phyloP scores from a whole-genome alignment of 495 filamentous ascomycete genomes.

The Podospora pseudocomata region DNA sequence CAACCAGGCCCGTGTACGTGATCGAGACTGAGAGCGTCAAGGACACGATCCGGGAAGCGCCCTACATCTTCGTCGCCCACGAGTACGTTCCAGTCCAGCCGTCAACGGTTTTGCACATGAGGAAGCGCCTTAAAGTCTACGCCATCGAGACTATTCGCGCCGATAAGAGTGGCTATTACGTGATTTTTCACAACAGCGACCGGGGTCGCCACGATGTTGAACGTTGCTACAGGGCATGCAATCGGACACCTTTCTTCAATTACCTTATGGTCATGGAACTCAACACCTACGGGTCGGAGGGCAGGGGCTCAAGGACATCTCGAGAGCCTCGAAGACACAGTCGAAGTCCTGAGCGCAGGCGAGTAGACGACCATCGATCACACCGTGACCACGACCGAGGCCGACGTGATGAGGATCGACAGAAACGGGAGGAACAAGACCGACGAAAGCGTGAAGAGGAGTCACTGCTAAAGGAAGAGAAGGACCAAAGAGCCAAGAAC shows the following conservation, averaged over 20 bases:
- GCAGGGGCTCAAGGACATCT: slow-evolving; percentile 52
- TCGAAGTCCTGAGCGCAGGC: slow-evolving; percentile 33
- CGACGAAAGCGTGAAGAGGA: slow-evolving; percentile 58
- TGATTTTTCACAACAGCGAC: slow-evolving; percentile 74
- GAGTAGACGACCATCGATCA: slow-evolving; percentile 47
- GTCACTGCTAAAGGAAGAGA: slow-evolving; percentile 79
- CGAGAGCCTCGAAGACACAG: slow-evolving; percentile 26
- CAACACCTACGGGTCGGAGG: slow-evolving; percentile 63
- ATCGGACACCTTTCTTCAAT: slow-evolving; percentile 78
- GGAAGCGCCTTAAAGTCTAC: slow-evolving; percentile 77
- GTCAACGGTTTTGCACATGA: slow-evolving; percentile 78
- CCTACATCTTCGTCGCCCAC: slow-evolving; percentile 89
- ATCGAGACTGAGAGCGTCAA: slow-evolving; percentile 52
- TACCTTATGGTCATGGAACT: slow-evolving; percentile 92
- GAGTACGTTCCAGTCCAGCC: slow-evolving; percentile 83
- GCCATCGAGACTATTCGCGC: slow-evolving; percentile 71
- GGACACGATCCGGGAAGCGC: slow-evolving; percentile 67
- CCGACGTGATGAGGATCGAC: slow-evolving; percentile 57
- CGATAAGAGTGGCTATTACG: slow-evolving; percentile 84
- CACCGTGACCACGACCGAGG: slow-evolving; percentile 42
- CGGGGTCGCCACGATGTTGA: slow-evolving; percentile 75
- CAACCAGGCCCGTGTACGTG: slow-evolving; percentile 11
- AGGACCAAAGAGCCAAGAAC: slow-evolving; percentile 72
- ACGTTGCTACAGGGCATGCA: slow-evolving; percentile 66
- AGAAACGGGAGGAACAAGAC: slow-evolving; percentile 43